Base-by-base conservation (phyloP, 2,329 filamentous ascomycete genomes). In the Dactylellina parvicollis region DNA sequence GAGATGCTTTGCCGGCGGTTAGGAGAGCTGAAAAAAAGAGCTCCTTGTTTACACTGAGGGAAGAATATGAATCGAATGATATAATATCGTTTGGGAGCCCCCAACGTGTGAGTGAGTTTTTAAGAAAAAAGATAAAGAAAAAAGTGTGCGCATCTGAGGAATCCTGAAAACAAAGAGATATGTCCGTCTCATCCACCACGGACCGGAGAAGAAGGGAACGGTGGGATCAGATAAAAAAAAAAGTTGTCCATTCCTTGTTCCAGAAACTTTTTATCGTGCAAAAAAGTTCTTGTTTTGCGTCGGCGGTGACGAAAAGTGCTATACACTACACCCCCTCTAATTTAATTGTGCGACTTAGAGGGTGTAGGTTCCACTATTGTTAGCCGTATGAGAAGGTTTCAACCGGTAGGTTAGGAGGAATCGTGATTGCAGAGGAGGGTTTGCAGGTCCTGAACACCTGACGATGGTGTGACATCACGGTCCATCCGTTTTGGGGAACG, bases 301-400 rank as follows among this genome's bases (percentile, higher is more conserved):
- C 54, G 54, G 54, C 36, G 46, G 36, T 40, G 62, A 73, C 65
- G 55, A 73, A 72, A 50, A 36, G 46, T 56, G 54, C 22, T 65
- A 60, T 60, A 73, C 69, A 66, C 69, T 73, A 66, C 56, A 65
- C 55, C 54, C 47, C 54, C 38, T 12, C 1, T 28, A 54, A 24
- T 54, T 18, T 50, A 18, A 30, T 55, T 32, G 54, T 34, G 24
- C 20, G 28, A 20, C 18, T 46, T 30, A 47, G 46, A 40, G 56
- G 47, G 47, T 60, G 56, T 66, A 73, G 69, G 69, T 73, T 66
- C 69, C 69, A 73, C 69, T 54, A 73, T 73, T 73, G 69, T 66
- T 73, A 73, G 69, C 69, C 69, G 54, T 73, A 73, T 61, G 69
- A 38, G 36, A 61, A 66, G 46, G 54, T 60, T 61, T 73, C 69